Evolutionary conservation across 495 filamentous ascomycete species (phyloP), one percentile per base, ranked within the genome.

Genomic region (Aspergillus leporis): DNA sequence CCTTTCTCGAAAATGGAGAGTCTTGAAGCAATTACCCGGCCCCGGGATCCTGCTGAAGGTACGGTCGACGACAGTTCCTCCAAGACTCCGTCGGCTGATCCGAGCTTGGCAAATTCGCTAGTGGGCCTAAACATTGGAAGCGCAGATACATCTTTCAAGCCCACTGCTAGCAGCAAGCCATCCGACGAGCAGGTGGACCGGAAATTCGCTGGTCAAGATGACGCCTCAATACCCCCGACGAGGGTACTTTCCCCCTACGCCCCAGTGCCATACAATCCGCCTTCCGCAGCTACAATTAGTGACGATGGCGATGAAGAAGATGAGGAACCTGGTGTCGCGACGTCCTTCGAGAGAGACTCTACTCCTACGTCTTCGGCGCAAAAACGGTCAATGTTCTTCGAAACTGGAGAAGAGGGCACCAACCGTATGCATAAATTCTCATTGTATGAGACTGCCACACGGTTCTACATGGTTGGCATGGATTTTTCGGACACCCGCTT

Each of bases 361-460:
- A 69, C 70, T 3, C 65, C 74, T 1, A 68, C 70, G 9, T 71
- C n/a, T n/a, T n/a, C 70, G 2, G 65, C 71, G 13, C 75, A 74
- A 43, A 78, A 74, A 49, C 70, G 74, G 66, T 76, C 65, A 58
- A 78, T 63, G 47, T 70, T 65, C 50, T 81, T 86, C 57, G 85
- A 87, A 59, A 82, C 82, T 51, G 78, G 81, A 28, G 86, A 89
- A 59, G 88, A 89, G 41, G 82, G 87, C 8, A 82, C 91, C 32
- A 86, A 87, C 71, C 88, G 90, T 62, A 96, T 98, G 90, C 91
- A 97, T 79, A 92, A 91, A 65, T 97, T 95, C 73, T 93, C 90
- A 2, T 77, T 98, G 34, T 98, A 98, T 71, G 93, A 98, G 77
- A 98, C 94, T 2, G 87, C 90, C 2, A 91, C 87, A 38, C 83